A percentile compares a stretch with the other conserved stretches of the same genome.
phyloP scores from a whole-genome alignment of 495 filamentous ascomycete genomes.

The Penicillium herquei region DNA sequence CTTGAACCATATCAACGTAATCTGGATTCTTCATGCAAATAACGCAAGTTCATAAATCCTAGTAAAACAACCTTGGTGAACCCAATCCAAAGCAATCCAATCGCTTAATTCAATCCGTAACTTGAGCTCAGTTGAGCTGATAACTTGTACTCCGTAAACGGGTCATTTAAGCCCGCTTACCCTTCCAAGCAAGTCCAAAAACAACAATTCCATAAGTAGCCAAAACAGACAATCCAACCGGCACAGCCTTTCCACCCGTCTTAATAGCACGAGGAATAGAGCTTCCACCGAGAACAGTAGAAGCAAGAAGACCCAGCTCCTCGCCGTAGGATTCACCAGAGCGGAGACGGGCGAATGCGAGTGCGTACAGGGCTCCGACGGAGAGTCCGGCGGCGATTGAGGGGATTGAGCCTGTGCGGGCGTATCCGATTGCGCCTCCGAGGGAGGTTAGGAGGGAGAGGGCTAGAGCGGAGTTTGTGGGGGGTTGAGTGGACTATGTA shows the following conservation, averaged over 20 bases:
- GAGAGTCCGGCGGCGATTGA: conserved; percentile 78
- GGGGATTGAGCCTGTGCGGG: conserved; percentile 78
- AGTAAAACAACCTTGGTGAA: background rate
- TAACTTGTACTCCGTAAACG: background rate
- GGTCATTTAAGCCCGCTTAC: conserved; percentile 28
- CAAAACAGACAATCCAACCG: conserved; percentile 66
- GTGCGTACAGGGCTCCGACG: conserved; percentile 66
- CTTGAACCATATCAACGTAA: background rate
- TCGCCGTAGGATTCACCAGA: conserved; percentile 64
- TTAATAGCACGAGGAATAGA: conserved; percentile 82
- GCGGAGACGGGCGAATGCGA: conserved; percentile 36
- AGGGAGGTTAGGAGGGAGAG: conserved; percentile 80
- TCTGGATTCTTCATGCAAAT: background rate
- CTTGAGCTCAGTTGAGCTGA: background rate
- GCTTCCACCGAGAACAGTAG: conserved; percentile 73
- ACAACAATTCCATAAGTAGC: conserved; percentile 64
- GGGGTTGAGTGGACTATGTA: background rate
- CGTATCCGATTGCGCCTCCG: conserved; percentile 83
- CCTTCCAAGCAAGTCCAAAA: conserved; percentile 56
- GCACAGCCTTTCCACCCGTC: conserved; percentile 69
- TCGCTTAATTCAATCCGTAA: no score
- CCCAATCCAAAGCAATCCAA: no score
- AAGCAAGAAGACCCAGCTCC: conserved; percentile 76
- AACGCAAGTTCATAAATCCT: background rate
- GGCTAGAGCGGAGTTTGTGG: conserved; percentile 57